Base-by-base conservation (phyloP, 2,329 filamentous ascomycete species). In the Tolypocladium pustulatum region DNA sequence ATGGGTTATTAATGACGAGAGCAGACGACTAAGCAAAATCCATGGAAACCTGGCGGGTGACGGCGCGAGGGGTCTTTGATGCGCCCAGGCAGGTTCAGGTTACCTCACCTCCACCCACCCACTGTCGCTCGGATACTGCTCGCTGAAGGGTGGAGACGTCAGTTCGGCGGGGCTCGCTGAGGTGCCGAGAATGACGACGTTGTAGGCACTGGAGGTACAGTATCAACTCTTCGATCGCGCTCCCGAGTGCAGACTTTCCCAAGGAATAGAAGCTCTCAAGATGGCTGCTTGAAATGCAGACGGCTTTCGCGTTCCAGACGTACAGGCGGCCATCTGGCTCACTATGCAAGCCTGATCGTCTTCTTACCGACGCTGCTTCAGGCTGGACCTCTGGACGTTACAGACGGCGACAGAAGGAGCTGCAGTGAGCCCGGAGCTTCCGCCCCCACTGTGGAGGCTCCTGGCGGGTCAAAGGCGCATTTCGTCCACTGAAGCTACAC, bases 1-100 rank as follows among this genome's bases (percentile, higher is more conserved):
- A 60, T 37, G 57, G 61, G 56, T 59, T 60, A 62, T 49, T 60
- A 58, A 62, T 62, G 61, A 58, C 61, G 57, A n/a, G 54, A 46
- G 54, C 55, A 30, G 27, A 37, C 25, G 54, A 53, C 46, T 54
- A 49, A 25, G 49, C 40, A 43, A 56, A 41, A 22, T 22, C 46
- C 3, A 32, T 7, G 46, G 41, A 13, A 25, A 12, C 22, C 12
- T 25, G 41, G 46, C 43, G 25, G 25, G 43, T 27, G 46, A 51
- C 25, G 46, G 46, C 17, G 32, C 8, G 49, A 53, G 49, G 49
- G 49, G 49, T 36, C 20, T 9, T 34, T 20, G 36, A 30, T 30
- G 49, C 49, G 49, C 13, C 49, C 17, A 34, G 30, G 49, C 30
- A 52, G 27, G 30, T 22, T 36, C 27, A 36, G 49, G 30, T 22